Conservation (phyloP, 1,284 basidiomycete genomes). For the Apiotrichum domesticum region DNA sequence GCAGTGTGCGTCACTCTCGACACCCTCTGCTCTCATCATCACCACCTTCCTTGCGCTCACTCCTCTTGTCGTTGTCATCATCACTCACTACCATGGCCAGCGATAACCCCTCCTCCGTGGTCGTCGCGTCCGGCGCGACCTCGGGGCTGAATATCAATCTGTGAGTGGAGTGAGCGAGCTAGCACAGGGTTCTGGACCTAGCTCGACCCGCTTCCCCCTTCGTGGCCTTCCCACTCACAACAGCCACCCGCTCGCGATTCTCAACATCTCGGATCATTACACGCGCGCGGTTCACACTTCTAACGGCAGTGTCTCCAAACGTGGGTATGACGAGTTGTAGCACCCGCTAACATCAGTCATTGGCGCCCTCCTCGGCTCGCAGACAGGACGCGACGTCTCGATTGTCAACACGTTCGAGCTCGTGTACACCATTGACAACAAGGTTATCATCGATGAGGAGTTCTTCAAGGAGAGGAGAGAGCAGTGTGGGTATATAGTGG, state of each 20-base stretch:
- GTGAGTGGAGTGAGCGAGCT: slow-evolving; percentile 18
- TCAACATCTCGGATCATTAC: slow-evolving; percentile 93
- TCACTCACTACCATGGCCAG: neutral
- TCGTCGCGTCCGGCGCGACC: slow-evolving; percentile 16
- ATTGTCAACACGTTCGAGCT: slow-evolving; percentile 96
- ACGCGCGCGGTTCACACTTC: slow-evolving; percentile 58
- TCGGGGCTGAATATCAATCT: slow-evolving; percentile 42
- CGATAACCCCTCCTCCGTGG: neutral
- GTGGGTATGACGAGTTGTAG: neutral
- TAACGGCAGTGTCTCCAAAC: neutral
- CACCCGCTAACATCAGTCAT: slow-evolving; percentile 56
- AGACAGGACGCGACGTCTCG: slow-evolving; percentile 87
- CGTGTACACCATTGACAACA: slow-evolving; percentile 42
- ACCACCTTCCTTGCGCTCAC: too few relatives aligned
- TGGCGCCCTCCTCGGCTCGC: slow-evolving; percentile 89
- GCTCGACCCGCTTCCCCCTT: too few relatives aligned
- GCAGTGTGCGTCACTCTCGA: too few relatives aligned
- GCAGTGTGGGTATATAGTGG: slow-evolving; percentile 63
- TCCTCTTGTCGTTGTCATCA: neutral
- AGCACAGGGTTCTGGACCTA: too few relatives aligned
- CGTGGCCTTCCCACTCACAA: neutral
- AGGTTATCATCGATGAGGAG: slow-evolving; percentile 58
- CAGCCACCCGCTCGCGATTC: slow-evolving; percentile 90
- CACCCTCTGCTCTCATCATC: too few relatives aligned
- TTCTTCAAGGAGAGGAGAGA: slow-evolving; percentile 78